phyloP scores from a whole-genome alignment of 1,139 yeast species.

The Taphrina betulina region DNA sequence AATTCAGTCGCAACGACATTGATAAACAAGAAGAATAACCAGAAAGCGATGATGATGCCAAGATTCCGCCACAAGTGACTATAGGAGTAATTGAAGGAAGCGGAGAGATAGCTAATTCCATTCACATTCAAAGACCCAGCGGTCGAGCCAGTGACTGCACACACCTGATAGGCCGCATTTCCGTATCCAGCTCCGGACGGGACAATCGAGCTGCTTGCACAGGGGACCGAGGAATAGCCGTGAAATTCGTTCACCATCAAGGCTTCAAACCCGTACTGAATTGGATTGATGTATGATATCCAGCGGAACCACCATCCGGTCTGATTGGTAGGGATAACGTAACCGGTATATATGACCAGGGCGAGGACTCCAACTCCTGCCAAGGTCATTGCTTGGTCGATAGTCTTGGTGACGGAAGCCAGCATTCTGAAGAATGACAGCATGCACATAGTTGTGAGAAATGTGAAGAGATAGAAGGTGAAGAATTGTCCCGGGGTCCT shows the following conservation, averaged over 20 bases:
- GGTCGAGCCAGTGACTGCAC: conserved; percentile 62
- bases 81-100: conserved; percentile 53
- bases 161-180: conserved; percentile 50
- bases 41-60: conserved; percentile 64
- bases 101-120: conserved; percentile 59
- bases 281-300: conserved; percentile 60
- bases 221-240: conserved; percentile 50
- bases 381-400: conserved; percentile 62
- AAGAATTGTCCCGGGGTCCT: conserved; percentile 63
- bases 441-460: conserved; percentile 53
- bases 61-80: conserved; percentile 79
- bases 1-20: conserved; percentile 61
- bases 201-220: conserved; percentile 48
- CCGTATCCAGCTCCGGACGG: conserved; percentile 49
- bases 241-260: conserved; percentile 61
- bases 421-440: conserved; percentile 60
- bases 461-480: conserved; percentile 54
- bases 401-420: conserved; percentile 57
- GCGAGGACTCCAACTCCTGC: conserved; percentile 58
- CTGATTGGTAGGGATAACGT: conserved; percentile 52
- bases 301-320: conserved; percentile 44
- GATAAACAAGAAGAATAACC: conserved; percentile 55
- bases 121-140: conserved; percentile 57
- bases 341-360: conserved; percentile 60
- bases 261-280: conserved; percentile 58